Evolutionary conservation across 192 early-diverging fungal genomes (phyloP).

Genomic region (Podila verticillata): DNA sequence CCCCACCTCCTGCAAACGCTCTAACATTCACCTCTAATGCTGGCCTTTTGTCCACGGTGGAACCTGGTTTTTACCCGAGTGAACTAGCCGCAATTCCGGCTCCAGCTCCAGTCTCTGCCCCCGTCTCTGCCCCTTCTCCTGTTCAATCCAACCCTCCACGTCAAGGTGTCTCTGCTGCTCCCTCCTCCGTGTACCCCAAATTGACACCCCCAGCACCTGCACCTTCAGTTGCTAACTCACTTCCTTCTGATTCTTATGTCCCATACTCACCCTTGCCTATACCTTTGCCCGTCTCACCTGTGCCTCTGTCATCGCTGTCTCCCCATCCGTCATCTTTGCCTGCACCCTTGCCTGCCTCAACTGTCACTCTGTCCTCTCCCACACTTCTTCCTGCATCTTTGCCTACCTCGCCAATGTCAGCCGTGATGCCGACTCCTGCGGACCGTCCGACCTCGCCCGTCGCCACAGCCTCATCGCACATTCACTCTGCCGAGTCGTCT

Average conservation of each 20-base stretch:
- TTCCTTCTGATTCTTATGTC: not conserved
- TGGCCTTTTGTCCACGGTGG: slow-evolving; percentile 19
- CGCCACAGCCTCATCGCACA: not conserved
- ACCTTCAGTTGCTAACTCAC: not conserved
- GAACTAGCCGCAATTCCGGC: not conserved
- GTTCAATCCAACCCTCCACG: too few relatives aligned
- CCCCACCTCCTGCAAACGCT: slow-evolving; percentile 9
- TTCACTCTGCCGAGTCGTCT: not conserved
- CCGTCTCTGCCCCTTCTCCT: not conserved
- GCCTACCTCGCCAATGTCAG: not conserved
- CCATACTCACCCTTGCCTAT: not conserved
- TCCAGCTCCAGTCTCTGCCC: not conserved
- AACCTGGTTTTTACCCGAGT: slow-evolving; percentile 33
- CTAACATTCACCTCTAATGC: slow-evolving; percentile 41
- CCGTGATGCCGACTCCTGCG: not conserved
- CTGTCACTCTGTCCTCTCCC: not conserved
- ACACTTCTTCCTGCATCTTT: not conserved
- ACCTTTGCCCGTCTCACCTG: not conserved
- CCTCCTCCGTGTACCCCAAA: not conserved
- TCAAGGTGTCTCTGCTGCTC: not conserved
- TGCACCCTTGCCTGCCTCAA: not conserved
- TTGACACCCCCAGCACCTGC: not conserved
- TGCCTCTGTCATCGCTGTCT: not conserved
- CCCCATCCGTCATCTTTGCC: not conserved
- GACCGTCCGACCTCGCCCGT: not conserved